Evolutionary conservation across 257 asterid genomes (phyloP).

Genomic region (Echites panduratus): DNA sequence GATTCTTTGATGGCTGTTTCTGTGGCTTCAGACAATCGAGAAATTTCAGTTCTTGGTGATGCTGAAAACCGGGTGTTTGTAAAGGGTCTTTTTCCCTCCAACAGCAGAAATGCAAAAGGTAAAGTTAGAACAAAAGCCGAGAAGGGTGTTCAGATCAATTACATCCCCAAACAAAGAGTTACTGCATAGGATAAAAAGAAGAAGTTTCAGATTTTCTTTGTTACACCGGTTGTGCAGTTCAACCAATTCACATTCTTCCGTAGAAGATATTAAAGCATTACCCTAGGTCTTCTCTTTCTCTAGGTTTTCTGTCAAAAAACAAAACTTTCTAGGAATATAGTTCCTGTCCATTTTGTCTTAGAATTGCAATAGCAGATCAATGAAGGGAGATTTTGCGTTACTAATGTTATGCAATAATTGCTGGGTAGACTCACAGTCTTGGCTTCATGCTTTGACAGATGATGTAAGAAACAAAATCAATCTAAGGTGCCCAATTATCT

Average conservation of each 20-base stretch:
- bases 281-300: conserved; percentile 32
- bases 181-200: conserved; percentile 29
- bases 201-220: conserved; percentile 9
- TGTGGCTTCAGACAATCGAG: conserved; percentile 25
- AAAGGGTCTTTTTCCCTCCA: conserved; percentile 9
- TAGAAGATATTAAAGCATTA: conserved; percentile 53
- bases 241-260: conserved; percentile 14
- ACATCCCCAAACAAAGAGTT: conserved; percentile 56
- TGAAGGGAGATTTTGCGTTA: conserved; percentile 15
- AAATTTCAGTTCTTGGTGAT: conserved; percentile 13
- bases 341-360: conserved; percentile 3
- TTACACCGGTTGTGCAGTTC: conserved; percentile 33
- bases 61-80: conserved; percentile 25
- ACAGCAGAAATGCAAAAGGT: conserved; percentile 21
- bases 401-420: conserved; percentile 21
- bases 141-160: conserved; percentile 41
- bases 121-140: conserved; percentile 38
- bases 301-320: conserved; percentile 21
- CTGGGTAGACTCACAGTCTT: not conserved
- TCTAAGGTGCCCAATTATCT: not conserved
- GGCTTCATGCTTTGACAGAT: conserved; percentile 15
- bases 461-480: not conserved
- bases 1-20: conserved; percentile 15
- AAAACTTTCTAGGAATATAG: conserved; percentile 16
- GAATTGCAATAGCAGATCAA: conserved; percentile 13